phyloP scores from a whole-genome alignment of 1,284 basidiomycete genomes.

The Sanguinoderma infundibulare region DNA sequence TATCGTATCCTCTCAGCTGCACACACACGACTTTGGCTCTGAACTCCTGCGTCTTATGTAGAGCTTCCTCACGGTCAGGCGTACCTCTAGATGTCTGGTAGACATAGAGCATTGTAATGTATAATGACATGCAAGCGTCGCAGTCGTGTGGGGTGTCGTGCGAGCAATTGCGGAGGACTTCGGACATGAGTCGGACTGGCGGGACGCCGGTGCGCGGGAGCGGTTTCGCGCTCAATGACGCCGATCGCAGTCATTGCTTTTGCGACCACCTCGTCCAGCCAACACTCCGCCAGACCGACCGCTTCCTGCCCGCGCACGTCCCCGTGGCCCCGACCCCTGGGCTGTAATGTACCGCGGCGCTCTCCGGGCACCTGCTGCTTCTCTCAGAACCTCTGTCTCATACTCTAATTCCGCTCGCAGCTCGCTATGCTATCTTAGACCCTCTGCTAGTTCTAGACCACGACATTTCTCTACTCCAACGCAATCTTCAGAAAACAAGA shows the following conservation, averaged over 20 bases:
- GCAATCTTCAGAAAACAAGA: conserved; percentile 11
- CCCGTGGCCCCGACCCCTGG: not conserved
- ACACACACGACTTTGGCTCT: not conserved
- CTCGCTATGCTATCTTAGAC: conserved; percentile 1
- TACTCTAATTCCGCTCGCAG: not conserved
- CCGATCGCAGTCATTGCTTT: not conserved
- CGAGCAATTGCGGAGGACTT: not conserved
- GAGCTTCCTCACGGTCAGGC: too few species aligned
- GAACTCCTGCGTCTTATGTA: not conserved
- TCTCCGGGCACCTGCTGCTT: conserved; percentile 4
- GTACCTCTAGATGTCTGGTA: not conserved
- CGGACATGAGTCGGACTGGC: not conserved
- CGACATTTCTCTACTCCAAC: conserved; percentile 17
- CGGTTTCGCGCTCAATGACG: conserved; percentile 1
- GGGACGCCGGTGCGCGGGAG: not conserved
- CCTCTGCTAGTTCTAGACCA: conserved; percentile 4
- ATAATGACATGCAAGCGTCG: not conserved
- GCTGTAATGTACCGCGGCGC: conserved; percentile 19
- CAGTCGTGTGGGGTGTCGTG: not conserved
- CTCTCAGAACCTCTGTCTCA: not conserved
- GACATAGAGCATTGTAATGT: not conserved
- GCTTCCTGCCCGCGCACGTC: not conserved
- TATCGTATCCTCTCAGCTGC: not conserved
- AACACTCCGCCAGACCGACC: not conserved
- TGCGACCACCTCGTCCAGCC: conserved; percentile 4